phyloP scores from a whole-genome alignment of 2,329 filamentous ascomycete genomes.

The Calonectria honghensis region DNA sequence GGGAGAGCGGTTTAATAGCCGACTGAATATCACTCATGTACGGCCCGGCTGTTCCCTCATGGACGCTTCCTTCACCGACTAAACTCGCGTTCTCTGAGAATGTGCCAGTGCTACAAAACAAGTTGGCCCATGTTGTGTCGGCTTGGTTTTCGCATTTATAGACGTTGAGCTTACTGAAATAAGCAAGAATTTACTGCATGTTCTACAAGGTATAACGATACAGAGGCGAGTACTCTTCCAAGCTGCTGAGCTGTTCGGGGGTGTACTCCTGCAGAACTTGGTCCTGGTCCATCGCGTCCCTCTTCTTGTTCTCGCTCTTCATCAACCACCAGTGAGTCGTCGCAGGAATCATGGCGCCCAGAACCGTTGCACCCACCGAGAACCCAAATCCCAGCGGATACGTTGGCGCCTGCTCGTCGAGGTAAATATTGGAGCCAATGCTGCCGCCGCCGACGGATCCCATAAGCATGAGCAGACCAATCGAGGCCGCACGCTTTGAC shows the following conservation, averaged over 20 bases:
- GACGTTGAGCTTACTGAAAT: not conserved
- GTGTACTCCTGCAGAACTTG: not conserved
- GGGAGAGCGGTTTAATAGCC: not conserved
- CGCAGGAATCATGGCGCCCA: not conserved
- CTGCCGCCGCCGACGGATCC: conserved; percentile 8
- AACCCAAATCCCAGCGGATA: conserved; percentile 4
- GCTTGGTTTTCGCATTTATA: not conserved
- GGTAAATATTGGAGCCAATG: conserved; percentile 20
- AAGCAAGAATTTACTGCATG: not conserved
- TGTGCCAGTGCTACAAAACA: not conserved
- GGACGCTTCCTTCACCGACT: not conserved
- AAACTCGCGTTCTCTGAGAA: not conserved
- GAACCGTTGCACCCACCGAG: not conserved
- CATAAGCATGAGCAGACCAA: conserved; percentile 9
- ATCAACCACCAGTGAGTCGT: conserved; percentile 6
- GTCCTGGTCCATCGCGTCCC: not conserved
- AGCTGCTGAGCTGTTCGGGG: not conserved
- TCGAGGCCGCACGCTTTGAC: conserved; percentile 2
- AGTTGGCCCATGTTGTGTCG: not conserved
- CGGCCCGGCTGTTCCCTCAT: not conserved
- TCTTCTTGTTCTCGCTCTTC: conserved; percentile 4
- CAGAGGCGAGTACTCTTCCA: conserved; percentile 9
- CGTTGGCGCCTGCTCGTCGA: not conserved
- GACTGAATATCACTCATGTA: not conserved
- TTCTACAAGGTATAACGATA: conserved; percentile 2